These are phyloP conservation scores for Coemansia furcata DNA, from an alignment of 192 early-diverging fungal genomes.

Conservation along the genomic window DNA sequence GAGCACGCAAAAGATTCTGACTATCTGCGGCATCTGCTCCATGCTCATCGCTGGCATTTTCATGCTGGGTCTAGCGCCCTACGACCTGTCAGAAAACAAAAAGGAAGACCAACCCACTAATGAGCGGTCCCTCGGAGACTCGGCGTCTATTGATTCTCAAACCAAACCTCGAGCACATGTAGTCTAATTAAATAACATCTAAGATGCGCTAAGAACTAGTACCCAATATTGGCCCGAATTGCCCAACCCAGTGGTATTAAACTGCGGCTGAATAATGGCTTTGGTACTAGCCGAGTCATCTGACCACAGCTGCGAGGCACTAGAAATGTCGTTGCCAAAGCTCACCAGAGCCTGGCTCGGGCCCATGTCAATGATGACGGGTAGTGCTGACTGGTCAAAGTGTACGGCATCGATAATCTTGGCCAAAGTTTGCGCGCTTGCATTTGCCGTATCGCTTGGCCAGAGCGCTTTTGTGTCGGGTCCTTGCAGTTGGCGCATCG, in stretches of 20 bases:
- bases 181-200: not conserved
- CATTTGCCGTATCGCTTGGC: not conserved
- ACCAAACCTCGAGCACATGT: not conserved
- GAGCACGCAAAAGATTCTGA: constrained; percentile 38
- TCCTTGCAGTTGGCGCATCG: constrained; percentile 1
- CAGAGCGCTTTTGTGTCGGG: not conserved
- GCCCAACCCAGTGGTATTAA: not conserved
- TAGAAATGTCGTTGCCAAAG: constrained; percentile 4
- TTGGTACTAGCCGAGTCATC: not conserved
- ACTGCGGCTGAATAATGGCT: not conserved
- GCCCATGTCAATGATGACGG: not conserved
- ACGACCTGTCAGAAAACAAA: constrained; percentile 14
- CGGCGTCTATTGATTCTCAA: not conserved
- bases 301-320: not conserved
- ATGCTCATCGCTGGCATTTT: constrained; percentile 37
- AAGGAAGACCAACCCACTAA: not conserved
- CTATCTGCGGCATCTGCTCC: constrained; percentile 46
- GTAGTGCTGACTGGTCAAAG: not conserved
- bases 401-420: not conserved
- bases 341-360: not conserved
- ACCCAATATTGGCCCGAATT: constrained; percentile 13
- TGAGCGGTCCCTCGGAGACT: not conserved
- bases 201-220: not conserved
- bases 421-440: constrained; percentile 5
- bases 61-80: constrained; percentile 45